Conservation (phyloP, 192 early-diverging fungal genomes). For the Phlyctochytrium arcticum region DNA sequence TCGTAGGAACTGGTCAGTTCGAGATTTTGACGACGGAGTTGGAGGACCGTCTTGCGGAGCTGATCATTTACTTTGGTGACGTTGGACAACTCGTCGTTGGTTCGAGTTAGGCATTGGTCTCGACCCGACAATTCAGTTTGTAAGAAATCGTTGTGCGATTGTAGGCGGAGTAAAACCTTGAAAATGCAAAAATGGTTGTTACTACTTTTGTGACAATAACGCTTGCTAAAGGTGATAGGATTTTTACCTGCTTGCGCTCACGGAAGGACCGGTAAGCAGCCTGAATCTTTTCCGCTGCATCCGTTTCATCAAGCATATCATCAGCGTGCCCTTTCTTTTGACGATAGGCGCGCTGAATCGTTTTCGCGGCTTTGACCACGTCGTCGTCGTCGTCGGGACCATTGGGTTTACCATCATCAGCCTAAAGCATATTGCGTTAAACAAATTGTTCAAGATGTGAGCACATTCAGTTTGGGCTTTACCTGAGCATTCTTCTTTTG, state of each 20-base stretch:
- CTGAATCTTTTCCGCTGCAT: conserved; percentile 19
- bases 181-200: not conserved
- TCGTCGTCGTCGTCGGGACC: not conserved
- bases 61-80: too few relatives aligned
- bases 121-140: conserved; percentile 3
- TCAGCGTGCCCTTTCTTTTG: not conserved
- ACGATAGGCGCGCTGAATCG: conserved; percentile 15
- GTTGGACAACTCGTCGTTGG: conserved; percentile 2
- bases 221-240: not conserved
- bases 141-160: conserved; percentile 7
- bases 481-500: too few relatives aligned
- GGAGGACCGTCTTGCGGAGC: too few relatives aligned
- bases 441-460: too few relatives aligned
- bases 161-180: not conserved
- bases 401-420: too few relatives aligned
- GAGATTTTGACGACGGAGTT: conserved; percentile 12
- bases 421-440: too few relatives aligned
- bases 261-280: conserved; percentile 9
- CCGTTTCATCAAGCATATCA: not conserved
- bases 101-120: not conserved
- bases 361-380: conserved; percentile 6
- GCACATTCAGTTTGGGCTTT: too few relatives aligned
- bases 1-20: conserved; percentile 14
- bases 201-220: not conserved
- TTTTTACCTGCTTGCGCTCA: conserved; percentile 6